Evolutionary conservation across 176 grass and related monocot genomes (phyloP).

Genomic region (sorghum (Sorghum bicolor)): DNA sequence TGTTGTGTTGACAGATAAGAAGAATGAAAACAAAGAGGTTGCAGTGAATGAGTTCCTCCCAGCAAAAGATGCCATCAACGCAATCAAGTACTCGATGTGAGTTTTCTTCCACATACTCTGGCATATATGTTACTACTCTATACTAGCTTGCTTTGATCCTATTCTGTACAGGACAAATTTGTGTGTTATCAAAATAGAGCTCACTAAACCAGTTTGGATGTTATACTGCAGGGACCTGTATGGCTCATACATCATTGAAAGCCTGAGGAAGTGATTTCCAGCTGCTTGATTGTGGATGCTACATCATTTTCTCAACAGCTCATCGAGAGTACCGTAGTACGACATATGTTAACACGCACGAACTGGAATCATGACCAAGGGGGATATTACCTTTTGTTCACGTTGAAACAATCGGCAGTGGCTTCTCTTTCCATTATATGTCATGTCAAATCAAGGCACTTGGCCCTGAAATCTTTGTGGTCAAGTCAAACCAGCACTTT

Average conservation of each 20-base stretch:
- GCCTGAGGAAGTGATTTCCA: slow-evolving; percentile 67
- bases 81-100: slow-evolving; percentile 91
- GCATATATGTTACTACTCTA: background rate
- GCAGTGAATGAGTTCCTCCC: slow-evolving; percentile 97
- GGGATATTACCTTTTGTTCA: slow-evolving; percentile 27
- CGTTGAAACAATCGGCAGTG: slow-evolving; percentile 7
- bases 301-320: background rate
- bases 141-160: background rate
- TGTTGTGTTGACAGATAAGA: slow-evolving; percentile 60
- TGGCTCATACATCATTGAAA: slow-evolving; percentile 74
- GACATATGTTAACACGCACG: slow-evolving; percentile 26
- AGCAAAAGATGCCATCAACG: slow-evolving; percentile 66
- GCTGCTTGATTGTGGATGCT: slow-evolving; percentile 11
- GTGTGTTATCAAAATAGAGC: background rate
- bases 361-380: slow-evolving; percentile 7
- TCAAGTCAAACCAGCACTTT: slow-evolving; percentile 17
- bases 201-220: background rate
- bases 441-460: slow-evolving; percentile 12
- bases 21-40: slow-evolving; percentile 99
- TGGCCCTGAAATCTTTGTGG: slow-evolving; percentile 11
- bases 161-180: background rate
- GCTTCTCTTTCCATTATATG: slow-evolving; percentile 29
- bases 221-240: slow-evolving; percentile 71
- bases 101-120: slow-evolving; percentile 31
- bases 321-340: background rate